Base-by-base conservation (phyloP, 2,329 filamentous ascomycete species). In the Pseudovirgaria hyperparasitica region DNA sequence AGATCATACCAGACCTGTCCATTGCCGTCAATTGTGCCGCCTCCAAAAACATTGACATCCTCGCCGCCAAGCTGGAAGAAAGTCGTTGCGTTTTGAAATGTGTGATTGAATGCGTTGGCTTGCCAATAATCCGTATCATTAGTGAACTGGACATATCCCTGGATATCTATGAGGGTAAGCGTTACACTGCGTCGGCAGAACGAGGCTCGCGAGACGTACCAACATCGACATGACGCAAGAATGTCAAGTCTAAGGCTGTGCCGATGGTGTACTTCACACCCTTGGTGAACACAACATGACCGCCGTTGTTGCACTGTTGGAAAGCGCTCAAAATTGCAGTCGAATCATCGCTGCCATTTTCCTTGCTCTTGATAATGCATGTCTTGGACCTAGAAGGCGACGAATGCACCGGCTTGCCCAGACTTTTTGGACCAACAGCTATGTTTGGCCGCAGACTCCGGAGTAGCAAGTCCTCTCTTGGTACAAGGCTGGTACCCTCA, bases 121-220 rank as follows among this genome's bases (percentile, higher is more conserved):
- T 74, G 63, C 76, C 76, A 81, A 50, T 80, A 81, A 37, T 70
- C 63, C 2, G 72, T 74, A 43, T 82, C 71, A 26, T 74, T 65
- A 29, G 66, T 69, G 52, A 81, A 81, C 30, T 66, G 57, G 12
- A 79, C 61, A 13, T 62, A 63, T 13, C 70, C 72, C 40, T 66
- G 63, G 33, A 73, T 65, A 35, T 70, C 67, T 68, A 31, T 5
- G 8, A 2, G 4, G 12, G 32, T 27, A 22, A 22, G 16, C 11
- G 11, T 14, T 13, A 16, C 13, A 12, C 8, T 17, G 19, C 16
- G 9, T 14, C 11, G 13, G 21, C 4, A 19, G 13, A 29, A 16
- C 2, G 15, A 5, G 23, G 17, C 23, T 23, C 6, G 11, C 5
- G 16, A 27, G 16, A 18, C 33, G 25, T 57, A 57, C 69, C 65